Base-by-base conservation (phyloP, 768 basidiomycete genomes). In the Lentinula sp. region DNA sequence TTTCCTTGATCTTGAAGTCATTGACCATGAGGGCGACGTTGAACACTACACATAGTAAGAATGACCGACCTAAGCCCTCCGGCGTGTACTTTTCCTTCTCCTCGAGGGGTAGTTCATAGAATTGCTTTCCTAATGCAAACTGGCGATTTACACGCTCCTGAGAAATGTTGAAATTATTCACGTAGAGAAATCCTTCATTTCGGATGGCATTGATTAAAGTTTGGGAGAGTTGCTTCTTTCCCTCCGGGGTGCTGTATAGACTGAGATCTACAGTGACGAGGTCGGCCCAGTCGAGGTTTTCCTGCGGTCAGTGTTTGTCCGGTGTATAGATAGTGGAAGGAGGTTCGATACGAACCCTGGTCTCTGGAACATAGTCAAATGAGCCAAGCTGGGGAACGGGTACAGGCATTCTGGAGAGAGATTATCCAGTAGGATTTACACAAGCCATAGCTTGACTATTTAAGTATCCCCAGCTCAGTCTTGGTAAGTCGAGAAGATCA, bases 121-220 rank as follows among this genome's bases (percentile, higher is more conserved):
- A 78, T 52, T 71, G 66, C 48, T 75, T 73, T 0, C 81, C 81
- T 37, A 83, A 65, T 0, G 75, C 71, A 65, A 81, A 81, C 65
- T 83, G 81, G 33, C 76, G 65, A 65, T 82, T 73, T 20, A 83
- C 80, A 15, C 69, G 68, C 59, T 78, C 78, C 65, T 81, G 77
- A 8, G 75, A 68, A 62, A 83, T 79, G 62, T 77, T 78, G 66
- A 79, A 82, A 67, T 77, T 77, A 71, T 77, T 79, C 43, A 81
- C 78, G 66, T 81, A 81, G 75, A 81, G 81, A 71, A 80, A 81
- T 15, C 79, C 79, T 63, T 81, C 76, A 63, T 76, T 74, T 32
- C 77, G 75, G 20, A 81, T 71, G 9, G 78, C 80, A 48, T 73
- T 67, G 64, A 81, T 74, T 35, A 82, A 72, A 9, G 67, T 74